phyloP scores from a whole-genome alignment of 2,329 filamentous ascomycete species.

The Colletotrichum phormii region DNA sequence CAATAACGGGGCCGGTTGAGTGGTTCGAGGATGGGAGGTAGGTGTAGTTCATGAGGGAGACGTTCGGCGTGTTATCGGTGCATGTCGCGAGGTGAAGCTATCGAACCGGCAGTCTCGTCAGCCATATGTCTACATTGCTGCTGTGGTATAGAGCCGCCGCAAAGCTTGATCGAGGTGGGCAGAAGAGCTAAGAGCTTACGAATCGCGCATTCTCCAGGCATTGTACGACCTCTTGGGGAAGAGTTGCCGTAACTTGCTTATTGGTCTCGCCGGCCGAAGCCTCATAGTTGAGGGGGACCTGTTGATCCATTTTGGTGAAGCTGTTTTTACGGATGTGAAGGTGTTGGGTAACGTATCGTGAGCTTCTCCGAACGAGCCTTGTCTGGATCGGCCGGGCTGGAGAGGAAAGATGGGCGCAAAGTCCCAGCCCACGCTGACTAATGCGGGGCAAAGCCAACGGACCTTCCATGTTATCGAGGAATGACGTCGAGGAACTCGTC shows the following conservation, averaged over 20 bases:
- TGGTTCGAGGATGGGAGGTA: slow-evolving; percentile 86
- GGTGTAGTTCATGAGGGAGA: slow-evolving; percentile 99
- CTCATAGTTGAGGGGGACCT: slow-evolving; percentile 80
- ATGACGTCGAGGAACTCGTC: slow-evolving; percentile 20
- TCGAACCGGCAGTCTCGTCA: background rate
- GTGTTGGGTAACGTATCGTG: background rate
- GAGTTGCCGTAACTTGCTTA: slow-evolving; percentile 73
- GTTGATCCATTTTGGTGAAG: slow-evolving; percentile 64
- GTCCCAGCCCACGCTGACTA: slow-evolving; percentile 23
- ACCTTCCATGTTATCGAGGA: background rate
- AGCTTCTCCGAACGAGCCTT: slow-evolving; percentile 19
- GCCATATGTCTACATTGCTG: slow-evolving; percentile 28
- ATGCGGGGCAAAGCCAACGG: slow-evolving; percentile 22
- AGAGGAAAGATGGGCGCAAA: slow-evolving; percentile 19
- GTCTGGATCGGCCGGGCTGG: slow-evolving; percentile 18
- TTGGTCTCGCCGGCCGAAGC: slow-evolving; percentile 79
- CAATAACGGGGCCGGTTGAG: slow-evolving; percentile 80
- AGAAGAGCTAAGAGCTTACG: slow-evolving; percentile 63
- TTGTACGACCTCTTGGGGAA: slow-evolving; percentile 87
- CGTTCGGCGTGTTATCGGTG: slow-evolving; percentile 84
- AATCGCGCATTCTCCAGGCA: slow-evolving; percentile 96
- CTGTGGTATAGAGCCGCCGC: background rate
- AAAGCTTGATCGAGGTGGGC: background rate
- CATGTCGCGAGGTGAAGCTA: slow-evolving; percentile 97
- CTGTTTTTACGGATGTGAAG: slow-evolving; percentile 41